phyloP scores from a whole-genome alignment of 2,329 filamentous ascomycete genomes.

The Aaosphaeria arxii region DNA sequence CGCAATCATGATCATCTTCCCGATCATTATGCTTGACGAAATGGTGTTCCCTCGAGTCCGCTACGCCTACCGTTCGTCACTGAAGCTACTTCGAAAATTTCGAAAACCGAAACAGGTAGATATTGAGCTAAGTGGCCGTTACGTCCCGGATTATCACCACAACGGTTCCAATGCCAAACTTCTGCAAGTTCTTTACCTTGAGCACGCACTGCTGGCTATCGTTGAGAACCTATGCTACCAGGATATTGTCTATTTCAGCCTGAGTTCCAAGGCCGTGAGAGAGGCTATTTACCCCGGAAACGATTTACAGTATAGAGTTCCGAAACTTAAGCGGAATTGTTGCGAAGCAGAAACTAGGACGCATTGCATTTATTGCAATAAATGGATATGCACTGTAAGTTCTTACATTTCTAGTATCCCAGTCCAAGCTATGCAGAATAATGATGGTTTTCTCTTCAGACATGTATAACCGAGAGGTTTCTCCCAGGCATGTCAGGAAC shows the following conservation, averaged over 20 bases:
- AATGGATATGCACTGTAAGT: constrained; percentile 12
- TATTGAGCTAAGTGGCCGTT: background rate
- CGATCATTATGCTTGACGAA: constrained; percentile 1
- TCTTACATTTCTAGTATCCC: background rate
- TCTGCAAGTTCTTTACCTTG: constrained; percentile 12
- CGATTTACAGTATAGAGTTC: constrained; percentile 11
- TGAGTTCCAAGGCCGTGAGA: constrained; percentile 8
- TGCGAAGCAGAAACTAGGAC: constrained; percentile 7
- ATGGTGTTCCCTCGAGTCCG: constrained; percentile 6
- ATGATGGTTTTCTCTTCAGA: background rate
- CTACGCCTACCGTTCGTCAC: constrained; percentile 4
- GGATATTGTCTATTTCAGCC: constrained; percentile 15
- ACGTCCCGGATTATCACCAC: constrained; percentile 4
- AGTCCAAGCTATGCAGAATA: background rate
- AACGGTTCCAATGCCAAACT: constrained; percentile 9
- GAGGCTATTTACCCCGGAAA: constrained; percentile 13
- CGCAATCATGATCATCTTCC: constrained; percentile 2
- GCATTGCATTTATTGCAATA: constrained; percentile 16
- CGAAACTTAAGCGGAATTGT: constrained; percentile 10
- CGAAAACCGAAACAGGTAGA: background rate
- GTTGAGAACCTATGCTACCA: constrained; percentile 12
- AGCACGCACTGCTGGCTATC: constrained; percentile 15
- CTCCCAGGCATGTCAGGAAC: constrained; percentile 2
- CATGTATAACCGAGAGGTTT: background rate
- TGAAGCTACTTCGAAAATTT: constrained; percentile 3